Conservation (phyloP, 75 land plant species). For the Cunninghamia lanceolata region DNA sequence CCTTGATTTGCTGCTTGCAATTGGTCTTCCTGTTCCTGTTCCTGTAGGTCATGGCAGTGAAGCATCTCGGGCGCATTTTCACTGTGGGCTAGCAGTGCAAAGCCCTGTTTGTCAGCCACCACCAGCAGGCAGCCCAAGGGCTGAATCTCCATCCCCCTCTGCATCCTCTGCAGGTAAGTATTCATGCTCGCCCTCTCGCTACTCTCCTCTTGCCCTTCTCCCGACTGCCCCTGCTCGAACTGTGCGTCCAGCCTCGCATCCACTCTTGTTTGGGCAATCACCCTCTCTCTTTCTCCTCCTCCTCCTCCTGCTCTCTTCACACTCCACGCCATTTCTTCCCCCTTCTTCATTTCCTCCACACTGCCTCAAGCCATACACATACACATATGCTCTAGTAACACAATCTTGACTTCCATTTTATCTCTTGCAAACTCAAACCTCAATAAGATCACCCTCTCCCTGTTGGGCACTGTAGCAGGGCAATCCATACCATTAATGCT, state of each 20-base stretch:
- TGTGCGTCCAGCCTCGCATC: constrained; percentile 76
- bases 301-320: no score
- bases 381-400: no score
- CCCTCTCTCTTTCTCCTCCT: constrained; percentile 14
- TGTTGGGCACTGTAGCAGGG: no score
- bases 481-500: no score
- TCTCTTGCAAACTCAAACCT: no score
- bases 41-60: constrained; percentile 61
- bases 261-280: constrained; percentile 65
- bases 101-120: constrained; percentile 45
- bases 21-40: constrained; percentile 61
- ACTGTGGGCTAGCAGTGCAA: constrained; percentile 63
- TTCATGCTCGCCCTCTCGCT: constrained; percentile 36
- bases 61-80: constrained; percentile 90
- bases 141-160: constrained; percentile 74
- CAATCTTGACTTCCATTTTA: no score
- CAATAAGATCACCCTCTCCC: no score
- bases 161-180: constrained; percentile 72
- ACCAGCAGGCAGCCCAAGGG: constrained; percentile 90
- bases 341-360: no score
- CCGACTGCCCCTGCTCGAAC: constrained; percentile 43
- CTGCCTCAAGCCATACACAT: no score
- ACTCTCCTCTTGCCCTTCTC: constrained; percentile 25
- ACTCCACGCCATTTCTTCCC: no score
- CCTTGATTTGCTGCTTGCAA: constrained; percentile 14